Base-by-base conservation (phyloP, 1,284 basidiomycete genomes). In the Trichosporon sp. region DNA sequence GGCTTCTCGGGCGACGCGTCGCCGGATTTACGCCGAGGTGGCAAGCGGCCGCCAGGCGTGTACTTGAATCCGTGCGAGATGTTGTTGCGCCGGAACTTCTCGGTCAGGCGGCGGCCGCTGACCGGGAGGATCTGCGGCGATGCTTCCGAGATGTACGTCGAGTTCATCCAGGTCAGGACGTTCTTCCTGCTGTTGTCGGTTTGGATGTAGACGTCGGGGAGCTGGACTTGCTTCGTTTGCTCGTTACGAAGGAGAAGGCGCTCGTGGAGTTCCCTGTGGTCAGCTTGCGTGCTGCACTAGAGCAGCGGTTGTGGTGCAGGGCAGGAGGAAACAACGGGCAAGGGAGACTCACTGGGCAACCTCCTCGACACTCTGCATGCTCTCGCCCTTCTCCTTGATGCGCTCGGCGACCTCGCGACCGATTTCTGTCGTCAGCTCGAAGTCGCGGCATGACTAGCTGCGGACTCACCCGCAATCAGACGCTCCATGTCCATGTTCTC, bases 401-500 rank as follows among this genome's bases (percentile, higher is more conserved):
- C 96, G 89, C 76, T 95, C 90, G 4, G 95, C 94, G 16, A 99
- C 96, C 4, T 94, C 95, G 74, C 92, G 88, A 4, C 95, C 95
- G 66, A 98, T 93, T 84, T 98, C 95, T 80, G 67, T 11, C 3
- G 43, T 46, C 16, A 46, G 43, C 43, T 46, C 43, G 1, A 10
- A 10, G 16, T 5, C 43, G 16, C 7, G 16, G 26, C 16, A 6
- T 2, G 46, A 66, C 77, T 63, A 79, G 66, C 43, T 21, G 2
- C 48, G 8, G 19, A 75, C 80, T 71, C 59, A 83, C 83, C 80
- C 3, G 70, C 69, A 72, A 99, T 94, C 64, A 99, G 88, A 51
- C 96, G 90, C 79, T 99, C 97, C 92, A 99, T 96, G 83, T 99
- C 96, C 78, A 99, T 91, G 78, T 98, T 98, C 85, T 99, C 96